Evolutionary conservation across 2,329 filamentous ascomycete genomes (phyloP).

Genomic region (Aspergillus sclerotialis): DNA sequence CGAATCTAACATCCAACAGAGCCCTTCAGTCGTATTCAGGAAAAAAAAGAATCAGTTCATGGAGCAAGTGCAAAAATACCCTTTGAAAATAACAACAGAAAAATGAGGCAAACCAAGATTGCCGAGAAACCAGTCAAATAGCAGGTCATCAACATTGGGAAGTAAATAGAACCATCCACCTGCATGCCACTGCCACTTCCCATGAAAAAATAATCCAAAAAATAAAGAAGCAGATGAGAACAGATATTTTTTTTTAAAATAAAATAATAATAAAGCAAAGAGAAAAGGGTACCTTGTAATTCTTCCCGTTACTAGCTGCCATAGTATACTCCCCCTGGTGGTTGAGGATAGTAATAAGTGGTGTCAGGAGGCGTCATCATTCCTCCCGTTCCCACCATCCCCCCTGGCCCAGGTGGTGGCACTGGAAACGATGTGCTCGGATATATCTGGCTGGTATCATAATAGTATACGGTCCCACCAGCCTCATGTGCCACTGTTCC

Average conservation of each 20-base stretch:
- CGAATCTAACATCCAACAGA: conserved; percentile 17
- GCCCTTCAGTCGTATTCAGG: too few relatives aligned
- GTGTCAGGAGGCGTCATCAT: conserved; percentile 64
- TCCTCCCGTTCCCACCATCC: conserved; percentile 64
- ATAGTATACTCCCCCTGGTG: conserved; percentile 60
- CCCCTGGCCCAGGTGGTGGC: conserved; percentile 44
- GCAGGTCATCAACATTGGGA: too few relatives aligned
- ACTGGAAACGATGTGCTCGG: conserved; percentile 43
- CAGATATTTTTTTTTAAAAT: conserved; percentile 5
- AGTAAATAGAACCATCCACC: conserved; percentile 1
- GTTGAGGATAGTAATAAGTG: conserved; percentile 48
- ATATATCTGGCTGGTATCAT: conserved; percentile 67
- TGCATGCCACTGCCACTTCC: too few relatives aligned
- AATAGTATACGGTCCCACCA: conserved; percentile 96
- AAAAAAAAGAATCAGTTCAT: too few relatives aligned
- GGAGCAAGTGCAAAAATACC: too few relatives aligned
- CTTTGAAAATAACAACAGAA: too few relatives aligned
- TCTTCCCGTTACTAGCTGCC: conserved; percentile 15
- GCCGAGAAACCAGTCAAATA: too few relatives aligned
- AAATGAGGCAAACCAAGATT: too few relatives aligned
- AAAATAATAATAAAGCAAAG: conserved; percentile 8
- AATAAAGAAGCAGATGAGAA: conserved; percentile 16
- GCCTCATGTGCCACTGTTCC: conserved; percentile 72
- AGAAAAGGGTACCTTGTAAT: too few relatives aligned
- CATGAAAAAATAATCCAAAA: conserved; percentile 8